Evolutionary conservation across 768 basidiomycete species (phyloP).

Genomic region (Macrolepiota dolichaula): DNA sequence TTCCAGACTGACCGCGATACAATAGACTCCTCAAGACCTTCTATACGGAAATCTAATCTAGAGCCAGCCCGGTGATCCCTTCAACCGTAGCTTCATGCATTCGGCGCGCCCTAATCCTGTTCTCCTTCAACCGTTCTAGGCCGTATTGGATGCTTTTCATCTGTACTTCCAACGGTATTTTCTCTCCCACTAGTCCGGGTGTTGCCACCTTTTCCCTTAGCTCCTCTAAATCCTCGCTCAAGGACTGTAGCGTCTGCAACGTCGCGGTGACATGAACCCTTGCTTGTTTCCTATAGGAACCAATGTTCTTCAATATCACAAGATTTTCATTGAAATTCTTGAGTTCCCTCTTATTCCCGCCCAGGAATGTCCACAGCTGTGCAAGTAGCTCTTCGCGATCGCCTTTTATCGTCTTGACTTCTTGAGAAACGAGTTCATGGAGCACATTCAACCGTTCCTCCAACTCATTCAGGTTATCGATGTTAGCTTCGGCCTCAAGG

Average conservation of each 20-base stretch:
- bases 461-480: conserved; percentile 53
- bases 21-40: neutral
- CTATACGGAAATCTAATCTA: conserved; percentile 8
- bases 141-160: conserved; percentile 69
- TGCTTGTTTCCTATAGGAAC: conserved; percentile 58
- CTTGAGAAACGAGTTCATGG: conserved; percentile 57
- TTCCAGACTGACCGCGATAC: neutral
- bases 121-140: conserved; percentile 57
- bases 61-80: conserved; percentile 19
- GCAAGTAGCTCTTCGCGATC: conserved; percentile 56
- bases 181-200: conserved; percentile 58
- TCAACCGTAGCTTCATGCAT: conserved; percentile 33
- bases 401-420: conserved; percentile 42
- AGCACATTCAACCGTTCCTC: conserved; percentile 57
- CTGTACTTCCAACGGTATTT: conserved; percentile 69
- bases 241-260: conserved; percentile 53
- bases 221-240: conserved; percentile 77
- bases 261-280: conserved; percentile 64
- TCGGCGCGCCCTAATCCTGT: conserved; percentile 47
- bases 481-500: conserved; percentile 62
- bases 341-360: conserved; percentile 52
- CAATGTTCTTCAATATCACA: conserved; percentile 50
- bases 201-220: conserved; percentile 68
- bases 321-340: conserved; percentile 51
- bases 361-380: conserved; percentile 67